These are phyloP conservation scores for Candida glucosophila DNA, from an alignment of 1,139 yeast species.

Conservation along the genomic window DNA sequence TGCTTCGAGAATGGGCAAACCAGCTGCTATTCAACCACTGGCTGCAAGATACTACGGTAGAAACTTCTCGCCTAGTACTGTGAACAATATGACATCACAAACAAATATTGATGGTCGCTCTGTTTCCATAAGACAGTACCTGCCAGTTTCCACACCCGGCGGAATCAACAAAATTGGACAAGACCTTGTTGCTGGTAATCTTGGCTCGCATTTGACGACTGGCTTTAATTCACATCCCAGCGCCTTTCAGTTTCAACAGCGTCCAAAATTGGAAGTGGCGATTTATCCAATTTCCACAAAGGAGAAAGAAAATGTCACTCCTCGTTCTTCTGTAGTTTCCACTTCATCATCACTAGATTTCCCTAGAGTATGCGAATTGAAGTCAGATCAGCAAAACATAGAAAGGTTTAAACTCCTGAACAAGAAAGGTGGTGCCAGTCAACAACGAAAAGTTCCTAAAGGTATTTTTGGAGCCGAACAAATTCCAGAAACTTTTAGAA, in stretches of 20 bases:
- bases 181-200: slow-evolving; percentile 13
- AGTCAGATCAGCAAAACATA: slow-evolving; percentile 23
- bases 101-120: slow-evolving; percentile 11
- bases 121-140: too few species aligned
- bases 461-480: slow-evolving; percentile 62
- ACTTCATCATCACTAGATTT: slow-evolving; percentile 14
- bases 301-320: slow-evolving; percentile 7
- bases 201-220: slow-evolving; percentile 3
- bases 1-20: slow-evolving; percentile 34
- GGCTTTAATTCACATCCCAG: slow-evolving; percentile 8
- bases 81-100: slow-evolving; percentile 7
- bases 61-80: too few species aligned
- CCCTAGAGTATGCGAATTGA: slow-evolving; percentile 25
- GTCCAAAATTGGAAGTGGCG: slow-evolving; percentile 32
- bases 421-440: slow-evolving; percentile 14
- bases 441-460: slow-evolving; percentile 36
- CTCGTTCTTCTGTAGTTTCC: slow-evolving; percentile 18
- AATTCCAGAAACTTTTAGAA: slow-evolving; percentile 77
- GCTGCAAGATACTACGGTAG: slow-evolving; percentile 29
- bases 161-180: slow-evolving; percentile 6
- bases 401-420: slow-evolving; percentile 43
- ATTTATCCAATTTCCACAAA: slow-evolving; percentile 13
- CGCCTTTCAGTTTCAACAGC: slow-evolving; percentile 21
- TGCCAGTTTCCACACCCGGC: too few species aligned
- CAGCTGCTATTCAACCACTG: slow-evolving; percentile 41